phyloP scores from a whole-genome alignment of 108 stramenopile genomes.

The Cyclotella kingstonii region DNA sequence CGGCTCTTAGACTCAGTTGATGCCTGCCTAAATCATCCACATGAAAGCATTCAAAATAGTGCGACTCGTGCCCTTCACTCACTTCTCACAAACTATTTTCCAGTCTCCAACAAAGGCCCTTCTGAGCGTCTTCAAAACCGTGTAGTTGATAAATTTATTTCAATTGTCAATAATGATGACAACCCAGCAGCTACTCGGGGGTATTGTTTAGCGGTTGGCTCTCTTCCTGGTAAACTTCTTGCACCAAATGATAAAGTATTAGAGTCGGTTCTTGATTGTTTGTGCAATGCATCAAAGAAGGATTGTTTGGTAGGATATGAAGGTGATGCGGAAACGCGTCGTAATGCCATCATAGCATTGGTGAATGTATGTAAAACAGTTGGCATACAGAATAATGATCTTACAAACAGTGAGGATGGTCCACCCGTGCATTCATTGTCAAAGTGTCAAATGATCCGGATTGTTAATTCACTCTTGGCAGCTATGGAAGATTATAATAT shows the following conservation, averaged over 20 bases:
- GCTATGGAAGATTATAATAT: conserved; percentile 91
- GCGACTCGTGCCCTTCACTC: conserved; percentile 77
- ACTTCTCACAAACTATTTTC: conserved; percentile 80
- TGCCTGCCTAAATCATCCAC: conserved; percentile 90
- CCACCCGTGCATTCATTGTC: conserved; percentile 24
- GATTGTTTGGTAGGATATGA: conserved; percentile 68
- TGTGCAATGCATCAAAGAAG: conserved; percentile 55
- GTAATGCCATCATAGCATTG: conserved; percentile 85
- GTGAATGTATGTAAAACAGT: conserved; percentile 62
- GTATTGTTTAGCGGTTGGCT: conserved; percentile 88
- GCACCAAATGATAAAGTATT: conserved; percentile 63
- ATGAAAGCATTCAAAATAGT: conserved; percentile 80
- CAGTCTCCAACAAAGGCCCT: conserved; percentile 75
- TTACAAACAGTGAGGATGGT: conserved; percentile 15
- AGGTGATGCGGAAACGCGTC: conserved; percentile 94
- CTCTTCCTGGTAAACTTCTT: conserved; percentile 78
- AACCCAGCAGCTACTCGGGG: conserved; percentile 96
- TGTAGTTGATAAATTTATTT: conserved; percentile 84
- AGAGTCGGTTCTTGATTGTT: conserved; percentile 49
- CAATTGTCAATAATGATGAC: conserved; percentile 63
- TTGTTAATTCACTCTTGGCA: conserved; percentile 66
- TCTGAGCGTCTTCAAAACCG: conserved; percentile 82
- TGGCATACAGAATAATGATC: conserved; percentile 39
- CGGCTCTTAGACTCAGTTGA: conserved; percentile 90
- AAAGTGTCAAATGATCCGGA: conserved; percentile 47